Conservation (phyloP, 2,329 filamentous ascomycete genomes). For the Beauveria asiatica region DNA sequence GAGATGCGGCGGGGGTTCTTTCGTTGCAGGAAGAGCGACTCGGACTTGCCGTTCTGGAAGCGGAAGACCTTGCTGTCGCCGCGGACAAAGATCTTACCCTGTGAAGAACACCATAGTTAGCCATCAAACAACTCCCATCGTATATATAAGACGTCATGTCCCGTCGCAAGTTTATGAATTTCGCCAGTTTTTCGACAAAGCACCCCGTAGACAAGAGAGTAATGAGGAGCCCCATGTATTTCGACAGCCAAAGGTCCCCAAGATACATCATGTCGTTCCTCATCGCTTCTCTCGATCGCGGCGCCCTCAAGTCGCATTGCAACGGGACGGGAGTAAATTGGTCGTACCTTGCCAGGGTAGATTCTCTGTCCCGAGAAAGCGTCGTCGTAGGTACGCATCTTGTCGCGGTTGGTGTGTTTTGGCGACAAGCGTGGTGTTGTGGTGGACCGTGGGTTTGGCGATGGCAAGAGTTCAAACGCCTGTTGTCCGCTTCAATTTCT, state of each 20-base stretch:
- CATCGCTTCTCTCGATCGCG: slow-evolving; percentile 8
- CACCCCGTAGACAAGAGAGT: neutral
- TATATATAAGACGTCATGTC: neutral
- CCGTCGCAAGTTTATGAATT: neutral
- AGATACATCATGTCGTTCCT: neutral
- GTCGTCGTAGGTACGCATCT: slow-evolving; percentile 61
- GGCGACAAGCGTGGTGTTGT: slow-evolving; percentile 33
- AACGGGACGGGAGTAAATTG: slow-evolving; percentile 8
- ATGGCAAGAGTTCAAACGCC: slow-evolving; percentile 27
- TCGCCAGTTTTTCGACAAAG: neutral
- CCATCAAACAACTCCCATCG: slow-evolving; percentile 2
- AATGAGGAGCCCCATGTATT: neutral
- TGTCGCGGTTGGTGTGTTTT: slow-evolving; percentile 33
- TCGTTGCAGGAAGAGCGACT: slow-evolving; percentile 99
- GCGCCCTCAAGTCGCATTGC: slow-evolving; percentile 1
- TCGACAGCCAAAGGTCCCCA: neutral
- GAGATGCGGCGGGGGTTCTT: slow-evolving; percentile 99
- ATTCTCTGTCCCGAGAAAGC: slow-evolving; percentile 58
- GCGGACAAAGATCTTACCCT: slow-evolving; percentile 99
- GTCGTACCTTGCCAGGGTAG: slow-evolving; percentile 58
- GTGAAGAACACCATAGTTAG: slow-evolving; percentile 25
- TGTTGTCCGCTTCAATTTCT: slow-evolving; percentile 29
- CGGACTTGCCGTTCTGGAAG: slow-evolving; percentile 99
- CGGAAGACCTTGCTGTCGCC: slow-evolving; percentile 99
- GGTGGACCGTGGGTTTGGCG: slow-evolving; percentile 32